These are phyloP conservation scores for Cucurbitaria berberidis DNA, from an alignment of 2,329 filamentous ascomycete genomes.

Conservation along the genomic window DNA sequence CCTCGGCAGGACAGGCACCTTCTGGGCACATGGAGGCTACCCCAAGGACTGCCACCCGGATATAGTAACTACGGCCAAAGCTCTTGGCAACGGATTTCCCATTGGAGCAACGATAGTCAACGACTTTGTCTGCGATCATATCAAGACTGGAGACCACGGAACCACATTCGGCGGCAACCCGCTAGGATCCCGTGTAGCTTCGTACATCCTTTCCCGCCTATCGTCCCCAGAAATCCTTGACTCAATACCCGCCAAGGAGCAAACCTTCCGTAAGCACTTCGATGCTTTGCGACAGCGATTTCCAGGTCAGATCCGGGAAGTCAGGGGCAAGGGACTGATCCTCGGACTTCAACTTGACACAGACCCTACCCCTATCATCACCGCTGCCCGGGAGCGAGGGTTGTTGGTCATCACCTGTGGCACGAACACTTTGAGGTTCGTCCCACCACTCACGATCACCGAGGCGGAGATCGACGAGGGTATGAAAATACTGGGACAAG, in stretches of 20 bases:
- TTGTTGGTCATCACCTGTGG: conserved; percentile 91
- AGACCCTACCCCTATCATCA: conserved; percentile 76
- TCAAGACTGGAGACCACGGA: conserved; percentile 81
- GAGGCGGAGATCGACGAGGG: conserved; percentile 81
- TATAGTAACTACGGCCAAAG: conserved; percentile 92
- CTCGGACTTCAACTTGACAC: conserved; percentile 81
- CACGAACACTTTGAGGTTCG: conserved; percentile 89
- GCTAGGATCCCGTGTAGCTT: conserved; percentile 80
- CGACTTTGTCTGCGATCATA: conserved; percentile 70
- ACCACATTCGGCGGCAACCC: conserved; percentile 96
- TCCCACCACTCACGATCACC: conserved; percentile 82
- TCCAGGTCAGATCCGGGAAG: conserved; percentile 76
- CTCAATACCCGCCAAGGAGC: conserved; percentile 71
- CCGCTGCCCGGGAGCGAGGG: conserved; percentile 84
- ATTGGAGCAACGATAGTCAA: conserved; percentile 81
- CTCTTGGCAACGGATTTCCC: conserved; percentile 93
- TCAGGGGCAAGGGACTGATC: conserved; percentile 83
- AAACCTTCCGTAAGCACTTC: conserved; percentile 65
- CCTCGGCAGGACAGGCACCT: conserved; percentile 79
- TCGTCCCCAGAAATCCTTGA: conserved; percentile 72
- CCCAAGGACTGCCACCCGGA: conserved; percentile 87
- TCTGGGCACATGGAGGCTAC: conserved; percentile 86
- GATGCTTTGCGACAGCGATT: conserved; percentile 63
- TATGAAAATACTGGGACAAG: conserved; percentile 74
- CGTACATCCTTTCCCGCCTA: conserved; percentile 82